Evolutionary conservation across 176 grass and related monocot species (phyloP).

Genomic region (Cenchrus fungigraminus): DNA sequence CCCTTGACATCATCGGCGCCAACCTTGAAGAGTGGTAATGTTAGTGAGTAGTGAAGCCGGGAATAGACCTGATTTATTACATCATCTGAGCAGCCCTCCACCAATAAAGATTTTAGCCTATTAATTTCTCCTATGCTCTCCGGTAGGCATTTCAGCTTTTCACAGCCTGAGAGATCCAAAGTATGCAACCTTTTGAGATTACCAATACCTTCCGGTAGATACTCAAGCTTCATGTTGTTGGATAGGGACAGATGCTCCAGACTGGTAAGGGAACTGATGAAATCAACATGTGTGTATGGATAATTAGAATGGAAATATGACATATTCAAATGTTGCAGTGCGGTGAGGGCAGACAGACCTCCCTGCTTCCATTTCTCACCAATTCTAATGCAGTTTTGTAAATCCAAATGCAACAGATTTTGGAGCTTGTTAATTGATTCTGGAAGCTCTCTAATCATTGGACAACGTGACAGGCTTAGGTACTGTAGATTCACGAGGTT

Average conservation of each 20-base stretch:
- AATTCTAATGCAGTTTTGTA: not conserved
- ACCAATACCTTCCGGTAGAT: not conserved
- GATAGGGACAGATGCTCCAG: not conserved
- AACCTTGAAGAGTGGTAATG: not conserved
- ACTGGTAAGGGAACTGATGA: not conserved
- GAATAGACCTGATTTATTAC: not conserved
- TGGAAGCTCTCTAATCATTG: not conserved
- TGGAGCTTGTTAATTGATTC: not conserved
- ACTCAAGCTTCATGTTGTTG: rapidly evolving
- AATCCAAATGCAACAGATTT: not conserved
- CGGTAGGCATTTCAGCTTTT: rapidly evolving
- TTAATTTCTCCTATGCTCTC: not conserved
- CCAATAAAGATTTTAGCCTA: not conserved
- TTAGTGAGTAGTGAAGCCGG: not conserved
- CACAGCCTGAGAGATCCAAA: not conserved
- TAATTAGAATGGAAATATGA: too few species aligned
- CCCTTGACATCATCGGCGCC: not conserved
- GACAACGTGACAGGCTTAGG: not conserved
- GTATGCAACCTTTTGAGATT: not conserved
- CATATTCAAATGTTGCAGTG: not conserved
- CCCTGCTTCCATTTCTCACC: not conserved
- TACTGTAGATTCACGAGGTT: not conserved
- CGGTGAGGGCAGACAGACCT: rapidly evolving
- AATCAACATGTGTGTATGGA: not conserved
- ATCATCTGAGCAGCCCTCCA: not conserved